Evolutionary conservation across 495 filamentous ascomycete species (phyloP).

Genomic region (Staphylotrichum longicolle): DNA sequence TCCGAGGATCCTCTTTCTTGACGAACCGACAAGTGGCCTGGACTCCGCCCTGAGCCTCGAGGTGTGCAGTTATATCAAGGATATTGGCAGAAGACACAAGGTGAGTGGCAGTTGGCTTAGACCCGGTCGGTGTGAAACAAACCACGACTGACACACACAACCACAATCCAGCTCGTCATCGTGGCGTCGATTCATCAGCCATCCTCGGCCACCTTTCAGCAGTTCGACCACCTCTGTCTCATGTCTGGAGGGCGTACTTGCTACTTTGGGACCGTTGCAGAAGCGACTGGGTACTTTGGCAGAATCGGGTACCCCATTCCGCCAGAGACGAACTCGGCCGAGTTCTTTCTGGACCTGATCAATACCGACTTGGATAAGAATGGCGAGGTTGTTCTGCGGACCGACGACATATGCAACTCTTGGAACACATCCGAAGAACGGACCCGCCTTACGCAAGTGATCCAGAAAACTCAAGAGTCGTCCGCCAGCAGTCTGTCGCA

Average conservation of each 20-base stretch:
- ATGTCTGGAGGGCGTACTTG: not conserved
- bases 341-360: not conserved
- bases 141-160: too few species aligned
- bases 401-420: not conserved
- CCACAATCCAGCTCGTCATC: not conserved
- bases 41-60: not conserved
- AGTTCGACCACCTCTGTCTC: not conserved
- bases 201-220: not conserved
- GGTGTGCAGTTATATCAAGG: not conserved
- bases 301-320: not conserved
- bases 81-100: not conserved
- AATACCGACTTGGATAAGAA: not conserved
- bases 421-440: not conserved
- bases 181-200: conserved; percentile 4
- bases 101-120: too few species aligned
- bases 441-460: not conserved
- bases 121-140: too few species aligned
- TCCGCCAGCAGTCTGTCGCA: too few species aligned
- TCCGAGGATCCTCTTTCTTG: not conserved
- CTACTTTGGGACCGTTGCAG: not conserved
- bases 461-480: not conserved
- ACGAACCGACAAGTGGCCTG: not conserved
- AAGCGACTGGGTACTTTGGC: not conserved
- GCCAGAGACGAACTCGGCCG: not conserved
- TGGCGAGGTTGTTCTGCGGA: not conserved